Evolutionary conservation across 225 moss, liverwort and hornwort species (phyloP), one percentile per base, ranked within the genome.

Genomic region (Polytrichum commune): DNA sequence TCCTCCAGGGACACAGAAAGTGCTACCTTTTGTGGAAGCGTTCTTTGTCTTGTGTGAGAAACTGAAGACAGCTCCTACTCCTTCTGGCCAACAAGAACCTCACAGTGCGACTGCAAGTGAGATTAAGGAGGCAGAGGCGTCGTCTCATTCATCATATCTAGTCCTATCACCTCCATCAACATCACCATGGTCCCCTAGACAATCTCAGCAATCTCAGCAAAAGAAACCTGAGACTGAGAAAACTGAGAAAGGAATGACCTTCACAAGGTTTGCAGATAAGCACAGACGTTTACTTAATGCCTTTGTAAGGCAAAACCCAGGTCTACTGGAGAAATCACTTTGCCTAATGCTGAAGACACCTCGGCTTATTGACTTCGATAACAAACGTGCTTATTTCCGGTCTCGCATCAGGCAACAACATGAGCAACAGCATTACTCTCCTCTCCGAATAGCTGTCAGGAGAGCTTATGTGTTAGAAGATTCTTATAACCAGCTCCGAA

Each of bases 41-140:
- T 96, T 96, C 71, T 93, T 96, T 81, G 93, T 96, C 29, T 74
- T 96, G 65, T 96, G 96, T 76, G 96, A 96, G 57, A 96, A 96
- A 69, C 80, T 96, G 30, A 88, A 89, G 73, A 73, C 86, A 54
- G 92, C 93, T 53, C 87, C 93, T 27, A 62, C 90, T 19, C 76
- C 75, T 61, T 58, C 89, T 63, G 83, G 93, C 62, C 91, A 84
- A 32, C 70, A 83, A 64, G 96, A 96, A 70, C 93, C 92, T 29
- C 67, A 74, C 23, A 96, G 93, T 68, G 90, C 93, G 18, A 96
- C 96, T 70, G 96, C 96, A 57, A 86, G 93, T 54, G 96, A 96
- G 78, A 93, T 96, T 16, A 96, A 96, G 75, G 93, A 93, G 74
- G 93, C 96, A 53, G 92, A 90, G 62, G 86, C 84, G 67, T 93